These are phyloP conservation scores for Rubroboletus satanas DNA, from an alignment of 768 basidiomycete genomes.

Conservation along the genomic window DNA sequence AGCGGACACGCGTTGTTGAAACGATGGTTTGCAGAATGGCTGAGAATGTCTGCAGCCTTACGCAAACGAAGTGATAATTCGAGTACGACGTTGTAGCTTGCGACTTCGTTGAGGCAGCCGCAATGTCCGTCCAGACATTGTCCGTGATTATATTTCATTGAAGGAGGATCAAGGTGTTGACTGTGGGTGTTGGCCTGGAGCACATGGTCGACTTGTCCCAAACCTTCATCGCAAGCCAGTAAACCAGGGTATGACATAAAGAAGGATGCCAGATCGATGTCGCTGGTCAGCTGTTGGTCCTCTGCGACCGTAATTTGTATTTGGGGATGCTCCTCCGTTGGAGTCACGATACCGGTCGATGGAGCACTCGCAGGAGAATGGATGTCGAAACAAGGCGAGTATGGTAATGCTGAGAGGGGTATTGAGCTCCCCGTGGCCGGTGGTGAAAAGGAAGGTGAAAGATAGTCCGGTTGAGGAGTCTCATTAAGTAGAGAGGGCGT, in stretches of 20 bases:
- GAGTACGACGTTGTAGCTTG: constrained; percentile 54
- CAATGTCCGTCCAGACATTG: constrained; percentile 40
- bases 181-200: neutral
- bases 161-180: constrained; percentile 5
- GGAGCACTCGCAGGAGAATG: constrained; percentile 28
- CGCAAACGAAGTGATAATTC: constrained; percentile 64
- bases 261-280: constrained; percentile 42
- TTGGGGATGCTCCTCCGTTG: constrained; percentile 41
- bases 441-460: constrained; percentile 31
- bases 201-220: constrained; percentile 8
- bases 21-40: constrained; percentile 41
- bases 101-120: constrained; percentile 53
- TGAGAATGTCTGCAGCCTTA: constrained; percentile 54
- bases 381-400: constrained; percentile 17
- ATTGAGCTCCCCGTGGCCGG: constrained; percentile 31
- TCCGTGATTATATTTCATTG: constrained; percentile 14
- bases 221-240: constrained; percentile 12
- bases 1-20: constrained; percentile 33
- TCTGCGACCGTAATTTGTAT: constrained; percentile 28
- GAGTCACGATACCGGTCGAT: constrained; percentile 39
- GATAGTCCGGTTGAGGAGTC: constrained; percentile 19
- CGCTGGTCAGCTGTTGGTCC: constrained; percentile 28
- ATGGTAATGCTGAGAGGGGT: constrained; percentile 7
- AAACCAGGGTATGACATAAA: constrained; percentile 35
- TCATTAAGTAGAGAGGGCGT: neutral